Percentiles rank a stretch among this genome's conserved stretches.
Conservation (phyloP, 257 asterid species). For the Solanum tacnaense region DNA sequence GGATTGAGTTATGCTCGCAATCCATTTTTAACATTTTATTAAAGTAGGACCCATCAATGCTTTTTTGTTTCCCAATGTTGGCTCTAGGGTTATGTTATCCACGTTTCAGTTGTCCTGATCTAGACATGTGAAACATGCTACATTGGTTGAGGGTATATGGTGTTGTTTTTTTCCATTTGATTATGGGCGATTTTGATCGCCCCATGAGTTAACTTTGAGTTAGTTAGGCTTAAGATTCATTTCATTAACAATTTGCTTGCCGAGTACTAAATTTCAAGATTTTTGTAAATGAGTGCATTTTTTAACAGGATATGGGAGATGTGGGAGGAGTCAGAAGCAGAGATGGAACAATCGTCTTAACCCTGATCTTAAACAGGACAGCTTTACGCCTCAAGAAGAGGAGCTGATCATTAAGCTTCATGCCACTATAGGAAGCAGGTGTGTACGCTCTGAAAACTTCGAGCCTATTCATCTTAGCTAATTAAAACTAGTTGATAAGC, state of each 20-base stretch:
- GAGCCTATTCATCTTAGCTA: neutral
- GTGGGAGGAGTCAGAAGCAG: conserved; percentile 43
- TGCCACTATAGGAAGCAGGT: conserved; percentile 89
- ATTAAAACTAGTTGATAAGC: neutral
- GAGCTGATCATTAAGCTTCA: conserved; percentile 79
- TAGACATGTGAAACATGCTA: neutral
- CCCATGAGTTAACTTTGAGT: neutral
- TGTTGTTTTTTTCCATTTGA: neutral
- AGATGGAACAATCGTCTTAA: conserved; percentile 26
- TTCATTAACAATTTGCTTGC: neutral
- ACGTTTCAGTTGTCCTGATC: neutral
- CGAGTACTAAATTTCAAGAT: neutral
- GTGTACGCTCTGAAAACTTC: neutral
- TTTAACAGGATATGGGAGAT: conserved; percentile 37
- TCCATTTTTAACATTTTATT: neutral
- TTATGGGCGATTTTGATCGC: neutral
- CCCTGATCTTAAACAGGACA: conserved; percentile 33
- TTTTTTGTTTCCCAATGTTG: neutral
- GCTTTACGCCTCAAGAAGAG: conserved; percentile 75
- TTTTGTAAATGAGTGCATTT: neutral
- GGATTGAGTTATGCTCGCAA: neutral
- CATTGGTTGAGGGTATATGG: neutral
- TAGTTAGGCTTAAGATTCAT: neutral
- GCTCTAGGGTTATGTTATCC: neutral
- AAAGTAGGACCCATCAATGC: neutral